Base-by-base conservation (phyloP, 2,329 filamentous ascomycete genomes). In the Fusarium austroafricanum region DNA sequence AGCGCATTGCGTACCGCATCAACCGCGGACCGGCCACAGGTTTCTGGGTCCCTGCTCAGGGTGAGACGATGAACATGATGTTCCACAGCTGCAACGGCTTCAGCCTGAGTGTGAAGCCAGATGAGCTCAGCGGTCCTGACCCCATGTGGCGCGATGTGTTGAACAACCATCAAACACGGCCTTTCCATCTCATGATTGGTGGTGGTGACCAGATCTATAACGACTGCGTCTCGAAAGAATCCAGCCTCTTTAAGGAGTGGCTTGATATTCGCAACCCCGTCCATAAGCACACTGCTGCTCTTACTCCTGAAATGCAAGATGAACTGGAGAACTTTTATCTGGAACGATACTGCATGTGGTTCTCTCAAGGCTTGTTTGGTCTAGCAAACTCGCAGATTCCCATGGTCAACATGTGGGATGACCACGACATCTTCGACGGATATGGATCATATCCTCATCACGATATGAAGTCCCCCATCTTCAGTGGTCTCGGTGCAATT, bases 1-100 rank as follows among this genome's bases (percentile, higher is more conserved):
- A 94, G 73, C 90, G 95, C 38, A 92, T 99, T 67, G 95, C 94
- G 0, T 99, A 99, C 79, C 92, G 94, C 54, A 97, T 99, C 82
- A 99, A 99, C 75, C 87, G 90, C 45, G 95, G 96, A 1, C 94
- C 95, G 8, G 89, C 93, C 4, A 89, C 92, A 52, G 93, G 91
- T 2, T 99, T 99, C 78, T 99, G 96, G 95, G 93, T 99, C 1
- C 96, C 96, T 7, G 91, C 91, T 31, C 87, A 85, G 49, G 91
- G 89, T 17, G 86, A 97, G 77, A 88, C 92, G 4, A 99, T 99
- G 96, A 97, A 98, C 80, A 92, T 97, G 77, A 97, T 98, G 94
- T 99, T 97, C 81, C 88, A 98, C 81, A 97, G 92, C 77, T 97
- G 96, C 82, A 99, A 99, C 77, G 96, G 96, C 3, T 99, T 99